phyloP scores from a whole-genome alignment of 2,329 filamentous ascomycete genomes.

The Zymoseptoria crescenta region DNA sequence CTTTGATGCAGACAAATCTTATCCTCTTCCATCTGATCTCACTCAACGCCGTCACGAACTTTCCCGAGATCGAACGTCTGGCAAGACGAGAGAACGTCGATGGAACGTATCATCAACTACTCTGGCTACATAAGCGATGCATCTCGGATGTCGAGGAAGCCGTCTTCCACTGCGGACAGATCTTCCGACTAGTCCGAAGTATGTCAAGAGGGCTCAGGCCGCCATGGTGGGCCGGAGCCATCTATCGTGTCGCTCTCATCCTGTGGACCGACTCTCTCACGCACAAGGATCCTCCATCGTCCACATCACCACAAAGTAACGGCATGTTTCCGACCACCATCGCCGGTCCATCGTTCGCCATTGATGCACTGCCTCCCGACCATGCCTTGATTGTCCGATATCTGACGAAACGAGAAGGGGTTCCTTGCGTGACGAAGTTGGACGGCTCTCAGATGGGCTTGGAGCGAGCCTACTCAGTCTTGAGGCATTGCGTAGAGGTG shows the following conservation, averaged over 20 bases:
- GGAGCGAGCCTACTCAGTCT: slow-evolving; percentile 42
- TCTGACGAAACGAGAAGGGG: slow-evolving; percentile 46
- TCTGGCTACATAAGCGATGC: slow-evolving; percentile 53
- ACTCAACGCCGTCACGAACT: slow-evolving; percentile 60
- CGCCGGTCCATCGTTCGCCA: slow-evolving; percentile 38
- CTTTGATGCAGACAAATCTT: slow-evolving; percentile 56
- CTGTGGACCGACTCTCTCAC: slow-evolving; percentile 56
- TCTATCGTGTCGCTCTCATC: slow-evolving; percentile 59
- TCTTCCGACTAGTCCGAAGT: slow-evolving; percentile 51
- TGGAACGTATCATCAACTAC: slow-evolving; percentile 47
- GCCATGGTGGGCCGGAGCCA: slow-evolving; percentile 62
- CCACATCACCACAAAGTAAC: slow-evolving; percentile 27
- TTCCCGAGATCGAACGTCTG: slow-evolving; percentile 58
- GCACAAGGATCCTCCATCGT: slow-evolving; percentile 36
- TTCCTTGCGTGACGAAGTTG: slow-evolving; percentile 44
- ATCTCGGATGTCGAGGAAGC: slow-evolving; percentile 57
- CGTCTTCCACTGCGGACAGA: slow-evolving; percentile 60
- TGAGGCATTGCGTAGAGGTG: slow-evolving; percentile 46
- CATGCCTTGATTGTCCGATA: slow-evolving; percentile 46
- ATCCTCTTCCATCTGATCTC: slow-evolving; percentile 64
- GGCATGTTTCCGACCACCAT: slow-evolving; percentile 30
- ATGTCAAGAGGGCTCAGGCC: slow-evolving; percentile 56
- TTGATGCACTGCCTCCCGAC: slow-evolving; percentile 45
- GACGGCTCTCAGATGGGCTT: slow-evolving; percentile 43
- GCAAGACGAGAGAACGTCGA: slow-evolving; percentile 55